Conservation (phyloP, 768 basidiomycete species). For the Trametes cinnabarina region DNA sequence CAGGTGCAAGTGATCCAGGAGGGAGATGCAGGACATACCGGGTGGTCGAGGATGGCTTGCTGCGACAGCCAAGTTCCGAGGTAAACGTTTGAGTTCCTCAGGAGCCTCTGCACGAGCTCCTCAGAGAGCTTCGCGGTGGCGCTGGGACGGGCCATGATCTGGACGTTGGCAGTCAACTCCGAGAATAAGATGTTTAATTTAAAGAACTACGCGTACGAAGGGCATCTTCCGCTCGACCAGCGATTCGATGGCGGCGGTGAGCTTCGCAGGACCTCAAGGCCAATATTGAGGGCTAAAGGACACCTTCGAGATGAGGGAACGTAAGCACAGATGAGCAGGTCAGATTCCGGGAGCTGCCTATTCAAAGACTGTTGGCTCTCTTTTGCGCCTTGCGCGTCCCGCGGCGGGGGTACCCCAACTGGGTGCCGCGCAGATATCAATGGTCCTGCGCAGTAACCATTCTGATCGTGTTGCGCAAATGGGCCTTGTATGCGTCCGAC, state of each 20-base stretch:
- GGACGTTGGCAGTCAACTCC: not conserved
- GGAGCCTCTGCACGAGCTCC: not conserved
- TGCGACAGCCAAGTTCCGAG: slow-evolving; percentile 1
- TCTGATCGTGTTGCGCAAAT: no score
- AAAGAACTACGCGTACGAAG: slow-evolving; percentile 25
- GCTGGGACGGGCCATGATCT: not conserved
- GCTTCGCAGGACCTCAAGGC: slow-evolving; percentile 15
- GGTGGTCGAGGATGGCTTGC: not conserved
- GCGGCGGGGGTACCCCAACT: no score
- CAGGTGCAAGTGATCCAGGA: no score
- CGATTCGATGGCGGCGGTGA: slow-evolving; percentile 19
- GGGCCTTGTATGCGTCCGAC: no score
- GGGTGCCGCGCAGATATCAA: no score
- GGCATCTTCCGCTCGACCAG: slow-evolving; percentile 21
- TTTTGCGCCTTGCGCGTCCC: no score
- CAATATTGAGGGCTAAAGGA: slow-evolving; percentile 25
- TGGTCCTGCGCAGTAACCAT: no score
- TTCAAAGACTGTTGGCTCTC: no score
- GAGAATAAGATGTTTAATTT: no score
- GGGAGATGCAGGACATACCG: slow-evolving; percentile 3
- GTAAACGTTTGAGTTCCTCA: not conserved
- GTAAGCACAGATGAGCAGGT: no score
- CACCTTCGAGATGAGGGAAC: slow-evolving; percentile 4
- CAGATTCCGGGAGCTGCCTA: no score
- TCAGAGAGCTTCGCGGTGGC: not conserved